A percentile compares a stretch with the other conserved stretches of the same genome.
Conservation (phyloP, 2,329 filamentous ascomycete genomes). For the Cryphonectria radicalis region DNA sequence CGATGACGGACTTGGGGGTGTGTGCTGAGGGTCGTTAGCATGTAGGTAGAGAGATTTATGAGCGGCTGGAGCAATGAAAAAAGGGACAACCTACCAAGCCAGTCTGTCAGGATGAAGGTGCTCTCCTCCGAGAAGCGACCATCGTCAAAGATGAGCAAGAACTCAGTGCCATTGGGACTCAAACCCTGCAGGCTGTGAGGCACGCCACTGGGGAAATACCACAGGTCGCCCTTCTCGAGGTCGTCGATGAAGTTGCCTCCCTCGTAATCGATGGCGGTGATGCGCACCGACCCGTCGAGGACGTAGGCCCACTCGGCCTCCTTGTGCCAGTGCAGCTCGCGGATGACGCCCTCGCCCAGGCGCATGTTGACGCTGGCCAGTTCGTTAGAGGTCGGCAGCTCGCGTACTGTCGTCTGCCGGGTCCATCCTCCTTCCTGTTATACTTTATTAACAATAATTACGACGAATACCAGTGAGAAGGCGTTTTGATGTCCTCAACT, state of each 20-base stretch:
- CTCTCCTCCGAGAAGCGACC: conserved; percentile 62
- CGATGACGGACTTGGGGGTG: conserved; percentile 71
- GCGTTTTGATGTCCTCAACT: no score
- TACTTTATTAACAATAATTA: not conserved
- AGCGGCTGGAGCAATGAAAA: not conserved
- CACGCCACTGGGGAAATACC: conserved; percentile 80
- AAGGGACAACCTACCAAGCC: conserved; percentile 57
- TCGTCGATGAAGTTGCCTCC: conserved; percentile 80
- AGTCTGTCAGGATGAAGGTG: conserved; percentile 75
- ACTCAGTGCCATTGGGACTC: conserved; percentile 61
- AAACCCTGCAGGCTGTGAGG: conserved; percentile 79
- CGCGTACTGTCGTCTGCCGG: conserved; percentile 70
- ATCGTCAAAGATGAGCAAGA: conserved; percentile 54
- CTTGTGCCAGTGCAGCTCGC: conserved; percentile 82
- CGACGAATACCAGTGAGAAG: not conserved
- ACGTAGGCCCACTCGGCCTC: conserved; percentile 81
- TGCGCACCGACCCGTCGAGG: conserved; percentile 69
- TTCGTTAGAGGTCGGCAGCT: conserved; percentile 68
- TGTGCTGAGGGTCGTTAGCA: conserved; percentile 54
- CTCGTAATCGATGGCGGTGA: conserved; percentile 75
- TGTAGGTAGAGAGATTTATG: not conserved
- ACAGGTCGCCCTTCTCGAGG: conserved; percentile 74
- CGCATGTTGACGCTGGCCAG: conserved; percentile 81
- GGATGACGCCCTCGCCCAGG: conserved; percentile 71
- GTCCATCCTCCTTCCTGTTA: conserved; percentile 80